Base-by-base conservation (phyloP, 495 filamentous ascomycete genomes). In the Usnea hakonensis region DNA sequence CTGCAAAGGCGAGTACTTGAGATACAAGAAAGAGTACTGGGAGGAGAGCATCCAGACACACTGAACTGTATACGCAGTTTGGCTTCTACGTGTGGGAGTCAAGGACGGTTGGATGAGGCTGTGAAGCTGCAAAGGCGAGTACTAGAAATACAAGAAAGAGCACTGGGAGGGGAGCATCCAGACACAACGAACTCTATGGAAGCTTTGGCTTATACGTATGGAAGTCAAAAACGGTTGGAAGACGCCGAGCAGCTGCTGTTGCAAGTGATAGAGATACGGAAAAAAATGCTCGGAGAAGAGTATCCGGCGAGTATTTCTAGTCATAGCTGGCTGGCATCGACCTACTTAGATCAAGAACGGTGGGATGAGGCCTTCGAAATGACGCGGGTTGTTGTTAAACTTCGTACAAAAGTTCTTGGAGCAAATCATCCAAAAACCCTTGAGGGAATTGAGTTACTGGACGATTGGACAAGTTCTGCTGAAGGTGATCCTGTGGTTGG, bases 71-170 rank as follows among this genome's bases (percentile, higher is more conserved):
- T 73, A 67, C 43, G 56, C 8, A 65, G 58, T 33, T 41, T 76
- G 16, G 68, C 67, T 16, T n/a, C 43, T 17, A 66, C 60, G 6
- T 73, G 70, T 60, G 35, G 44, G 30, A 53, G 35, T n/a, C 70
- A 69, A 54, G 72, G 68, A 23, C 61, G 62, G 44, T 72, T 46
- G 60, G 46, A 74, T 19, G 70, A 70, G 56, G 72, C 74, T 13
- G 65, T 66, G 41, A 38, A 63, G 65, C 63, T 74, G 38, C 6
- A 67, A 35, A 26, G 63, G 37, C 43, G 61, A 40, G 67, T 68
- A 37, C 58, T 71, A 33, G 21, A 58, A 4, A 66, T 37, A 3
- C 57, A 64, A 52, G 65, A 67, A 38, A 65, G 62, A 32, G 63
- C 58, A 30, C 57, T 68, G 9, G 76, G 78, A 32, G 50, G 46